Evolutionary conservation across 2,329 filamentous ascomycete species (phyloP), one percentile per base, ranked within the genome.

Genomic region (Acrodontium crateriforme): DNA sequence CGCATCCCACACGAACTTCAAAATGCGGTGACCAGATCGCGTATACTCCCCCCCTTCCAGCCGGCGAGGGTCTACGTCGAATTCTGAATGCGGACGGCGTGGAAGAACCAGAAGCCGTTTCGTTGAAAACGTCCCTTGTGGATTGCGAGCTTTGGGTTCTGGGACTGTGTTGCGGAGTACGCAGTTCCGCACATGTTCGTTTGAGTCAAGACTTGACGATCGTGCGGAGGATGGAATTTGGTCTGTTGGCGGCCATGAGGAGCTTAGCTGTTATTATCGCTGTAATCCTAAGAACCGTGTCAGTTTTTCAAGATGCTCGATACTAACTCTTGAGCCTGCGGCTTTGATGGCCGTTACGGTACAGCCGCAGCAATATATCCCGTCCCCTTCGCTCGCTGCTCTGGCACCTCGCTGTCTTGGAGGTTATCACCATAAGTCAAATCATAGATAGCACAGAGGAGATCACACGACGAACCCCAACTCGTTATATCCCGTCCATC

Each of bases 1-100:
- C 28, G 45, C 52, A 42, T 65, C 66, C 50, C 59, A 63, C 1
- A 65, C 56, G 35, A 53, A 63, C 32, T 65, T 65, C 35, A 65
- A 48, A 3, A 61, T 50, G 8, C 59, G 53, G 14, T 58, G 40
- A 4, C 56, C 58, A 0, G 47, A 41, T 17, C 49, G 42, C 4
- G 59, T 46, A 1, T 46, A n/a, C n/a, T n/a, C n/a, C n/a, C 49
- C 2, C 60, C 60, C 15, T 56, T 42, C 18, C n/a, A 8, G 9
- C 53, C 44, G 2, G 56, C 55, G n/a, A 66, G 62, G 5, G 56
- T 41, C 35, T 64, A 64, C 8, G 50, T 54, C 2, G 59, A 44
- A 12, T 54, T 50, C 27, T 59, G 55, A 1, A 53, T 45, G 9
- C 53, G 54, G 6, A 34, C 26, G 1, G 44, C 29, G 28, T 58